These are phyloP conservation scores for Neopestalotiopsis rosae DNA, from an alignment of 2,329 filamentous ascomycete genomes.

Conservation along the genomic window DNA sequence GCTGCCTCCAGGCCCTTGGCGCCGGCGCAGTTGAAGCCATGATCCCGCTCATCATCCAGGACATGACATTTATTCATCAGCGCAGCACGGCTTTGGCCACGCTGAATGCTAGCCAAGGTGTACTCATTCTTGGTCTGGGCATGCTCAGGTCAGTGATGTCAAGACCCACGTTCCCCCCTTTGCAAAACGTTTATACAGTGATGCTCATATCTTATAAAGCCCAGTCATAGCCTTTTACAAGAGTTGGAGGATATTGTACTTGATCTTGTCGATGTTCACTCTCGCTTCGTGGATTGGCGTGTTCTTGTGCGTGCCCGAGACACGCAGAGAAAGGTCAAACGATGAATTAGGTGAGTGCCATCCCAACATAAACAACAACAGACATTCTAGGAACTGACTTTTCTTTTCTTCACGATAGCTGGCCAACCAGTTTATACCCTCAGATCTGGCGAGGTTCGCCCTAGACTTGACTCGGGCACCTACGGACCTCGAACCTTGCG, in stretches of 20 bases:
- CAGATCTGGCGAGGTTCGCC: slow-evolving; percentile 30
- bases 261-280: slow-evolving; percentile 36
- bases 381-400: not conserved
- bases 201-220: slow-evolving; percentile 20
- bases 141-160: not conserved
- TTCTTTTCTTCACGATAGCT: slow-evolving; percentile 2
- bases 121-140: slow-evolving; percentile 36
- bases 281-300: slow-evolving; percentile 39
- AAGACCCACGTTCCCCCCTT: not conserved
- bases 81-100: slow-evolving; percentile 39
- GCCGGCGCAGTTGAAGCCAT: slow-evolving; percentile 42
- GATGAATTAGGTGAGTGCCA: slow-evolving; percentile 33
- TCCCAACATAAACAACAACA: not conserved
- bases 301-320: slow-evolving; percentile 40
- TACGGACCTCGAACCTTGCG: slow-evolving; percentile 34
- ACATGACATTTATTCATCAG: slow-evolving; percentile 45
- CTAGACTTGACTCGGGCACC: slow-evolving; percentile 32
- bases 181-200: not conserved
- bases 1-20: slow-evolving; percentile 41
- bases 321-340: slow-evolving; percentile 36
- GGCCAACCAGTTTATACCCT: slow-evolving; percentile 31
- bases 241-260: slow-evolving; percentile 43
- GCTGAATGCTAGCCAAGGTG: slow-evolving; percentile 35
- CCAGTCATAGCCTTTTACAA: slow-evolving; percentile 37
- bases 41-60: slow-evolving; percentile 44